Evolutionary conservation across 2,329 filamentous ascomycete species (phyloP).

Genomic region (Fusarium sp.): DNA sequence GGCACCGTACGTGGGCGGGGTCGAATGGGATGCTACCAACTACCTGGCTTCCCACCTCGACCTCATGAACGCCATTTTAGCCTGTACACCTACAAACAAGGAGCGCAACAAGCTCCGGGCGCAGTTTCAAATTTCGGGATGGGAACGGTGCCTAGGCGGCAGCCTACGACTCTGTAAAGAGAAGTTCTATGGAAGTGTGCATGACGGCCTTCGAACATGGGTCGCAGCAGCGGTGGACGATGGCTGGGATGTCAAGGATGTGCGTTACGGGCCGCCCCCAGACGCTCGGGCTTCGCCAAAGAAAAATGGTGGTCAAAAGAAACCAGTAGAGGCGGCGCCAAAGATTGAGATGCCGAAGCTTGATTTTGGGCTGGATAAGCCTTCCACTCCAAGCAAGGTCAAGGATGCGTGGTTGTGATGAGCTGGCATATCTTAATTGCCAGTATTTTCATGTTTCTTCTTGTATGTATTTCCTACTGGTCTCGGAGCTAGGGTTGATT

Average conservation of each 20-base stretch:
- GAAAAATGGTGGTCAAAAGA: conserved; percentile 57
- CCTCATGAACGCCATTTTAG: conserved; percentile 89
- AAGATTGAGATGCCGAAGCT: conserved; percentile 72
- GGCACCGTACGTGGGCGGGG: conserved; percentile 94
- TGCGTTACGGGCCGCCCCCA: conserved; percentile 76
- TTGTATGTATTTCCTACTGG: conserved; percentile 43
- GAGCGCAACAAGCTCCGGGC: conserved; percentile 84
- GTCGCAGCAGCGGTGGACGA: conserved; percentile 88
- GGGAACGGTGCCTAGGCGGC: conserved; percentile 88
- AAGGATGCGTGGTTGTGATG: conserved; percentile 52
- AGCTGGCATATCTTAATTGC: conserved; percentile 23
- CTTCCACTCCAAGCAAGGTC: conserved; percentile 48
- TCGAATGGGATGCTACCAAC: conserved; percentile 99
- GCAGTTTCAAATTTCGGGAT: conserved; percentile 84
- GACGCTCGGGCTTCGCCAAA: conserved; percentile 51
- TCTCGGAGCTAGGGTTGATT: conserved; percentile 44
- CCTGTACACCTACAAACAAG: conserved; percentile 76
- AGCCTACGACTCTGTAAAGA: conserved; percentile 94
- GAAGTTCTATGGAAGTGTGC: conserved; percentile 94
- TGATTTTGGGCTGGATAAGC: conserved; percentile 60
- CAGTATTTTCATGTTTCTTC: conserved; percentile 39
- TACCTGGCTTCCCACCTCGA: conserved; percentile 94
- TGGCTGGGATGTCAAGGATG: conserved; percentile 85
- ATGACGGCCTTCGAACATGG: conserved; percentile 90
- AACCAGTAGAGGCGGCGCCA: conserved; percentile 68